Evolutionary conservation across 2,329 filamentous ascomycete species (phyloP), one percentile per base, ranked within the genome.

Genomic region (Ophiostoma perfectum): DNA sequence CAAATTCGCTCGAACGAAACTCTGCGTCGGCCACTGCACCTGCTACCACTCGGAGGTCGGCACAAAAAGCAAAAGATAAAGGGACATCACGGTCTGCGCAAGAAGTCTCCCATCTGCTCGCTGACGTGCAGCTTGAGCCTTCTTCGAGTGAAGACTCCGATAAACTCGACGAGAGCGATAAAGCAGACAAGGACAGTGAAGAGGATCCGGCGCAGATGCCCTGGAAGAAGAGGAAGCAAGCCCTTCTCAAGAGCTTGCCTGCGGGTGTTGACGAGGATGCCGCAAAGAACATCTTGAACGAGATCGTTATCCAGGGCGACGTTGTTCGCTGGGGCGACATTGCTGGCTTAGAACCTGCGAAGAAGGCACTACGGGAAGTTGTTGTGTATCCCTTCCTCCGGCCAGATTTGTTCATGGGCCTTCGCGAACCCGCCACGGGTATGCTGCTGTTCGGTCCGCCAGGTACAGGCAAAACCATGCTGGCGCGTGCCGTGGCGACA

Each of bases 381-480:
- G 95, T 99, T 1, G 94, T 99, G 2, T 99, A 99, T 74, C 95
- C 95, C 0, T 98, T 99, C 76, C 81, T 99, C 11, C 90, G 95
- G 1, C 95, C 95, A 1, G 95, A 99, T 78, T 81, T 99, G 2
- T 99, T 99, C 80, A 95, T 94, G 86, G 95, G 95, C 0, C 83
- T 99, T 11, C 90, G 95, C 52, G 95, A 99, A 76, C 95, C 95
- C 27, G 94, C 95, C 14, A 84, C 93, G 69, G 95, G 95, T 5
- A 98, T 99, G 92, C 83, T 99, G 1, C 83, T 99, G 1, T 99
- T 99, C 75, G 95, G 95, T 0, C 95, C 95, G 1, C 95, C 95
- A 0, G 95, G 95, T n/a, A 99, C 95, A 0, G 95, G 95, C 66
- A 99, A 99, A 78, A 99, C 95, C 0, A 99, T 99, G 95, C 82